Percentiles rank a stretch among this genome's conserved stretches.
These are phyloP conservation scores for Aspergillus awamori DNA, from an alignment of 2,329 filamentous ascomycete genomes.

Conservation along the genomic window DNA sequence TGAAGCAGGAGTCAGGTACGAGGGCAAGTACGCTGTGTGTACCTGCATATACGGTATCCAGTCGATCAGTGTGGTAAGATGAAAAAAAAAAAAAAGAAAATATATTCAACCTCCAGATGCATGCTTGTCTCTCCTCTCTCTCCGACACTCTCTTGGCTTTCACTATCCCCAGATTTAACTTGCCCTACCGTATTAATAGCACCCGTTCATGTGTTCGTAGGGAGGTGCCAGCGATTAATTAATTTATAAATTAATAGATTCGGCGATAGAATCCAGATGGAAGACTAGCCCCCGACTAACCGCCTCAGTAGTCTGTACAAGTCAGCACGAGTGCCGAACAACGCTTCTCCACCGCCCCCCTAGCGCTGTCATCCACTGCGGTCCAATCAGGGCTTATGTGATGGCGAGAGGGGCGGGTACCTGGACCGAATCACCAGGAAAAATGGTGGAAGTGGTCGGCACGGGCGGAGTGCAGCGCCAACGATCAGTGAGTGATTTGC, in stretches of 20 bases:
- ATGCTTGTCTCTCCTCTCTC: background rate
- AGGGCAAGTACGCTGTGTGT: background rate
- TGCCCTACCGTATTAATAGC: slow-evolving; percentile 4
- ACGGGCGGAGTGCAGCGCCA: slow-evolving; percentile 13
- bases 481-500: background rate
- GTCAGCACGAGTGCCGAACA: slow-evolving; percentile 19
- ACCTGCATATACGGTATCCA: background rate
- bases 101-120: background rate
- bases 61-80: background rate
- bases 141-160: background rate
- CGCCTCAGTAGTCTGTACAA: slow-evolving; percentile 3
- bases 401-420: slow-evolving; percentile 21
- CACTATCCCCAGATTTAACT: background rate
- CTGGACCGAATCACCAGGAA: slow-evolving; percentile 19
- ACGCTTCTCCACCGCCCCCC: slow-evolving; percentile 16
- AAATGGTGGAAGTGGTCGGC: slow-evolving; percentile 12
- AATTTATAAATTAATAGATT: slow-evolving; percentile 6
- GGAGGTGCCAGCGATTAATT: slow-evolving; percentile 1
- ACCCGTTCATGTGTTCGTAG: slow-evolving; percentile 1
- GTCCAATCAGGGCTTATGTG: slow-evolving; percentile 8
- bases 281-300: background rate
- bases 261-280: slow-evolving; percentile 6
- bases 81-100: background rate
- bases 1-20: background rate
- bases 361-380: slow-evolving; percentile 21